These are phyloP conservation scores for Inonotus hispidus DNA, from an alignment of 1,284 basidiomycete species.

Conservation along the genomic window DNA sequence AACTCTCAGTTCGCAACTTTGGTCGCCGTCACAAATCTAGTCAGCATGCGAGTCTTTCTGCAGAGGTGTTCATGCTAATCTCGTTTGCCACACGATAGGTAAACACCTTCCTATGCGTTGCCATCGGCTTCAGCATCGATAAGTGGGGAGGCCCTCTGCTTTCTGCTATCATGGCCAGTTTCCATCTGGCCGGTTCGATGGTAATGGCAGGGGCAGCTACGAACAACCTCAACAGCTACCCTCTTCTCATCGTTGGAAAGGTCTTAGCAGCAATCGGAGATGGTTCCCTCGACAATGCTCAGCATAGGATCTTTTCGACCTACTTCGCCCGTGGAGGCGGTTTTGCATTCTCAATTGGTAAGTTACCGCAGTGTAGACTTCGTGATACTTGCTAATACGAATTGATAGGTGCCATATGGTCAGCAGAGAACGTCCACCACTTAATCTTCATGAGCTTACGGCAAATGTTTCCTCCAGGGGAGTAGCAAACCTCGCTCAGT, in stretches of 20 bases:
- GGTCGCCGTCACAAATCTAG: slow-evolving; percentile 40
- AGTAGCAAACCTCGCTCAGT: slow-evolving; percentile 39
- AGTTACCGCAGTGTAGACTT: not conserved
- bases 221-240: slow-evolving; percentile 37
- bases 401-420: slow-evolving; percentile 26
- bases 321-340: slow-evolving; percentile 41
- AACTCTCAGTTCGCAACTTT: slow-evolving; percentile 42
- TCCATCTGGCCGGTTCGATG: slow-evolving; percentile 32
- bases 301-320: slow-evolving; percentile 42
- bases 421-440: slow-evolving; percentile 3
- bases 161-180: slow-evolving; percentile 34
- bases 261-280: slow-evolving; percentile 41
- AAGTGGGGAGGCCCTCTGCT: slow-evolving; percentile 37
- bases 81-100: slow-evolving; percentile 25
- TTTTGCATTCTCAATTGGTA: slow-evolving; percentile 38
- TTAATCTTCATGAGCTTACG: not conserved
- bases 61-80: not conserved
- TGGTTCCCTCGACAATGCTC: slow-evolving; percentile 41
- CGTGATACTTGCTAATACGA: not conserved
- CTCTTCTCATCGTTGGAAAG: slow-evolving; percentile 38
- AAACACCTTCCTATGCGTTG: slow-evolving; percentile 41
- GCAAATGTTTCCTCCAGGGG: slow-evolving; percentile 25
- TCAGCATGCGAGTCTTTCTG: not conserved
- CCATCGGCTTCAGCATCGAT: slow-evolving; percentile 39
- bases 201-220: slow-evolving; percentile 39